These are phyloP conservation scores for Coelastrella sp. DNA, from an alignment of 139 green algal species.

Conservation along the genomic window DNA sequence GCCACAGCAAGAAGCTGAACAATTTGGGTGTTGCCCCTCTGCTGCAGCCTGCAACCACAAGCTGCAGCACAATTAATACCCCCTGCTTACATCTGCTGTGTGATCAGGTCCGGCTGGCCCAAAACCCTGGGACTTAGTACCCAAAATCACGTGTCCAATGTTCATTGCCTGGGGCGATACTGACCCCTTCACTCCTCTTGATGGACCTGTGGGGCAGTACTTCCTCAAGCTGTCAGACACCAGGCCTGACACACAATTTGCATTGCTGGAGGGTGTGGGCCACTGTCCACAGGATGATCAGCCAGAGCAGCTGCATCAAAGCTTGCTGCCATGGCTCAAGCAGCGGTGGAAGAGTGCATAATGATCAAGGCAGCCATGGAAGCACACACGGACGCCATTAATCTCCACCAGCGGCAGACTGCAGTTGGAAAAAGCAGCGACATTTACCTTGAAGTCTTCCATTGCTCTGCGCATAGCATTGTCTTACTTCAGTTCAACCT, in stretches of 20 bases:
- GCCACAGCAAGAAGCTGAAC: too few species aligned
- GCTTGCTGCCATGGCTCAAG: constrained; percentile 83
- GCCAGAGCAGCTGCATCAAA: constrained; percentile 69
- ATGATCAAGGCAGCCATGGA: not conserved
- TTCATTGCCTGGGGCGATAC: constrained; percentile 91
- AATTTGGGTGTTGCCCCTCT: too few species aligned
- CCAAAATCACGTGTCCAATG: constrained; percentile 66
- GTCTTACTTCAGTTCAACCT: too few species aligned
- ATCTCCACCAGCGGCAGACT: not conserved
- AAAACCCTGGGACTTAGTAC: constrained; percentile 81
- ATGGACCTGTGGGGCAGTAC: constrained; percentile 87
- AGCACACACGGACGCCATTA: not conserved
- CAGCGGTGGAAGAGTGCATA: not conserved
- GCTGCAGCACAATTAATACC: too few species aligned
- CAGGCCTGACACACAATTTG: constrained; percentile 63
- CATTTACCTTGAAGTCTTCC: not conserved
- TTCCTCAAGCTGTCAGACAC: not conserved
- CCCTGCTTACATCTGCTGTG: not conserved
- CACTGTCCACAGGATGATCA: constrained; percentile 85
- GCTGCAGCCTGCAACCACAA: too few species aligned
- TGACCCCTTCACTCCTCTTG: constrained; percentile 89
- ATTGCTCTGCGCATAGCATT: too few species aligned
- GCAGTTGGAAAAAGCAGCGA: too few species aligned
- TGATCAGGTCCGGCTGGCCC: constrained; percentile 69
- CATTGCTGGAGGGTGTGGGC: constrained; percentile 69